These are phyloP conservation scores for Candida nonsorbophila DNA, from an alignment of 805 yeast genomes.

Conservation along the genomic window DNA sequence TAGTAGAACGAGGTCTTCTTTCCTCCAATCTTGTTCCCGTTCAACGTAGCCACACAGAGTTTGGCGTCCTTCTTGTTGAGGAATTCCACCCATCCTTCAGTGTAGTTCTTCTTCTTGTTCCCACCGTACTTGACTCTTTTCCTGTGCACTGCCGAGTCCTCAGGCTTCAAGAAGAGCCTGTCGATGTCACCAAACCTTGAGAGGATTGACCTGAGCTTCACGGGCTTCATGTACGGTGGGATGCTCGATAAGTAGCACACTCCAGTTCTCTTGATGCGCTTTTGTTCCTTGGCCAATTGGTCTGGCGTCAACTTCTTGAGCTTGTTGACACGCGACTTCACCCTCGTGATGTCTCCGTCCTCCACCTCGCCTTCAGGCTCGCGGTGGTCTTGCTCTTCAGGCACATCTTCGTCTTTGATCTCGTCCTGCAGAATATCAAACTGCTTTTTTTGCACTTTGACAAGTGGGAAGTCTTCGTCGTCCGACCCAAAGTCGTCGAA, in stretches of 20 bases:
- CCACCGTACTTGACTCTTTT: slow-evolving; percentile 83
- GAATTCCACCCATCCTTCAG: slow-evolving; percentile 98
- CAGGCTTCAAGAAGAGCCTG: slow-evolving; percentile 82
- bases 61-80: slow-evolving; percentile 81
- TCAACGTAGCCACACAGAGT: slow-evolving; percentile 76
- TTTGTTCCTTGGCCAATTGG: slow-evolving; percentile 49
- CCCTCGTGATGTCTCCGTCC: slow-evolving; percentile 9
- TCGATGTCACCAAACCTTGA: slow-evolving; percentile 84
- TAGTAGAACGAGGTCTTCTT: slow-evolving; percentile 86
- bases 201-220: slow-evolving; percentile 77
- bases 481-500: slow-evolving; percentile 9
- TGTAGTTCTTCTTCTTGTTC: slow-evolving; percentile 78
- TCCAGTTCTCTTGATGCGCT: slow-evolving; percentile 67
- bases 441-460: slow-evolving; percentile 9
- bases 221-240: slow-evolving; percentile 97
- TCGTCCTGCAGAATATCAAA: slow-evolving; percentile 11
- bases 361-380: slow-evolving; percentile 4
- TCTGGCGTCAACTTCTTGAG: slow-evolving; percentile 54
- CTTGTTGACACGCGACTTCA: slow-evolving; percentile 23
- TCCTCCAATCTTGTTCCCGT: slow-evolving; percentile 89
- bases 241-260: slow-evolving; percentile 87
- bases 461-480: slow-evolving; percentile 10
- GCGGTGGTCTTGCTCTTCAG: slow-evolving; percentile 5
- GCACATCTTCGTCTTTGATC: slow-evolving; percentile 11
- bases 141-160: slow-evolving; percentile 59